These are phyloP conservation scores for Tuber borchii DNA, from an alignment of 495 filamentous ascomycete genomes.

Conservation along the genomic window DNA sequence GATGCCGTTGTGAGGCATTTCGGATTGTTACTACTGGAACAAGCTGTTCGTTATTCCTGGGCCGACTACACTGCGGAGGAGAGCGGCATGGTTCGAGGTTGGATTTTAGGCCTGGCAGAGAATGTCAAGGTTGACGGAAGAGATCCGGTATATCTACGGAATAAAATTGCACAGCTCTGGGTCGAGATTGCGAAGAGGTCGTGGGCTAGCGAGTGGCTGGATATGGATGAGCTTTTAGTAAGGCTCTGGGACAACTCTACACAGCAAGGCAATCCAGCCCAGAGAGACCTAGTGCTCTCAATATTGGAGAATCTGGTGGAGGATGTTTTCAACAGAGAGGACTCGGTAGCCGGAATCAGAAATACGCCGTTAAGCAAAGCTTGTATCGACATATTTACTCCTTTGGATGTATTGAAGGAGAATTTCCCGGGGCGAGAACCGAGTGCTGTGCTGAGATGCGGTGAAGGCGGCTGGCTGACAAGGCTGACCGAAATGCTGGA, in stretches of 20 bases:
- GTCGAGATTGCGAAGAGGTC: slow-evolving; percentile 86
- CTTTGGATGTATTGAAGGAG: slow-evolving; percentile 64
- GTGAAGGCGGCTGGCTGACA: slow-evolving; percentile 77
- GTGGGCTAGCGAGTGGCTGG: slow-evolving; percentile 84
- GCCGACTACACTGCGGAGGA: slow-evolving; percentile 61
- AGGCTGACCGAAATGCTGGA: slow-evolving; percentile 68
- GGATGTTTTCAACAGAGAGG: slow-evolving; percentile 86
- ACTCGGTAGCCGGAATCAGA: slow-evolving; percentile 72
- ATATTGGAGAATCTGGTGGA: slow-evolving; percentile 91
- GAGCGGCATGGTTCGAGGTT: slow-evolving; percentile 57
- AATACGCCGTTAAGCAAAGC: slow-evolving; percentile 77
- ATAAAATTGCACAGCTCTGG: slow-evolving; percentile 94
- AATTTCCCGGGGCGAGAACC: slow-evolving; percentile 62
- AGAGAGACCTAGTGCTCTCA: slow-evolving; percentile 56
- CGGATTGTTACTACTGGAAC: slow-evolving; percentile 81
- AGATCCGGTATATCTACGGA: slow-evolving; percentile 78
- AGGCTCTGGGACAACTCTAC: slow-evolving; percentile 62
- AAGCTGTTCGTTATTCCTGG: slow-evolving; percentile 77
- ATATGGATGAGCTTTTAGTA: slow-evolving; percentile 83
- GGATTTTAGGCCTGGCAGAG: slow-evolving; percentile 73
- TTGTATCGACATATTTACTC: slow-evolving; percentile 87
- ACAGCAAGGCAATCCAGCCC: slow-evolving; percentile 36
- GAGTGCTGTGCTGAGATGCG: slow-evolving; percentile 58
- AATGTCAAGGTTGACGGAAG: slow-evolving; percentile 52
- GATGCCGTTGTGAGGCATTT: slow-evolving; percentile 83